phyloP scores from a whole-genome alignment of 1,139 yeast genomes.

The Entelexis paramagnoliae region DNA sequence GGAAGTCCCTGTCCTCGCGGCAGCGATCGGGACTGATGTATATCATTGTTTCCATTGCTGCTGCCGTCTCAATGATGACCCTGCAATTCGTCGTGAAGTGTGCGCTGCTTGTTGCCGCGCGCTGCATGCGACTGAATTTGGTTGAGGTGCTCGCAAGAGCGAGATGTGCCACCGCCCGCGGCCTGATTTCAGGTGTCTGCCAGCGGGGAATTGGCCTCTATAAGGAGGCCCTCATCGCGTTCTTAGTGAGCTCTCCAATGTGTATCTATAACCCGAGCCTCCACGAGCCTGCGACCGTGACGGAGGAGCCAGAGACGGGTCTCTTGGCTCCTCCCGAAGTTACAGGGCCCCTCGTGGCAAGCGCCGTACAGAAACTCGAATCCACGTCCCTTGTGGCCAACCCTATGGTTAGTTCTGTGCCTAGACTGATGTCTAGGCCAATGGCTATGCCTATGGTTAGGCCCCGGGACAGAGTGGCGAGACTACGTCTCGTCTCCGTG shows the following conservation, averaged over 20 bases:
- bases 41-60: background rate
- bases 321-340: background rate
- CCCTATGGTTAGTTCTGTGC: too few relatives aligned
- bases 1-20: too few relatives aligned
- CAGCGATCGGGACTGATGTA: background rate
- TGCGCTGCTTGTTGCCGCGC: background rate
- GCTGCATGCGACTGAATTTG: background rate
- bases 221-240: background rate
- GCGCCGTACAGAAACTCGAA: background rate
- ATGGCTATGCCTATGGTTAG: too few relatives aligned
- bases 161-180: background rate
- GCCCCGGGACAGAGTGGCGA: background rate
- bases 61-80: background rate
- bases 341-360: background rate
- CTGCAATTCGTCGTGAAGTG: background rate
- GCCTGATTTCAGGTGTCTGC: background rate
- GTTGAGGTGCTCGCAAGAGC: background rate
- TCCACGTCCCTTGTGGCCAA: background rate
- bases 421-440: too few relatives aligned
- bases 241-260: background rate
- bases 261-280: background rate
- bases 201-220: background rate
- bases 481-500: slow-evolving; percentile 5
- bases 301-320: background rate
- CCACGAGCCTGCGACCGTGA: background rate